Conservation (phyloP, 1,139 yeast genomes). For the Nakaseomyces kungkrabaensis region DNA sequence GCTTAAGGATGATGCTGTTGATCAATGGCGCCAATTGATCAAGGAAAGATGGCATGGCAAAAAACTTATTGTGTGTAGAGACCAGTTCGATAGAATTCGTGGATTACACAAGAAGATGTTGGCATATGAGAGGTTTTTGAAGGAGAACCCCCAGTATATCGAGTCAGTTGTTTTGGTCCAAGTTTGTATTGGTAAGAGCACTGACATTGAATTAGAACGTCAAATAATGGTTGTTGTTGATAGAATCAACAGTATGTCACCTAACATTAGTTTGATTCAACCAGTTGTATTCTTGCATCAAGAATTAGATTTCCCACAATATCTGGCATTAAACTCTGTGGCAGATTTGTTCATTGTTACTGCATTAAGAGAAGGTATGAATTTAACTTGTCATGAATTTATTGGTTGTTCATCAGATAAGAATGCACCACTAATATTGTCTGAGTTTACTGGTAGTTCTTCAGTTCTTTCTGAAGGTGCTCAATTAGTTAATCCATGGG, state of each 20-base stretch:
- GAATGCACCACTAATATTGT: slow-evolving; percentile 70
- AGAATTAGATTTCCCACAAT: slow-evolving; percentile 80
- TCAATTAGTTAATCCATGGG: slow-evolving; percentile 82
- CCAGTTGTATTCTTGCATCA: slow-evolving; percentile 81
- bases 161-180: slow-evolving; percentile 66
- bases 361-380: slow-evolving; percentile 90
- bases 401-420: slow-evolving; percentile 59
- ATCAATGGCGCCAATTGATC: slow-evolving; percentile 57
- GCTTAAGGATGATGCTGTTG: slow-evolving; percentile 43
- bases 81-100: slow-evolving; percentile 72
- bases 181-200: slow-evolving; percentile 53
- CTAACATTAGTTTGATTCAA: slow-evolving; percentile 63
- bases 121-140: slow-evolving; percentile 72
- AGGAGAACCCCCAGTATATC: slow-evolving; percentile 55
- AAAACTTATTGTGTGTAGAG: slow-evolving; percentile 69
- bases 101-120: slow-evolving; percentile 78
- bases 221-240: slow-evolving; percentile 70
- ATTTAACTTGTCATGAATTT: slow-evolving; percentile 87
- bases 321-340: slow-evolving; percentile 70
- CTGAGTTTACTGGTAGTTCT: slow-evolving; percentile 92
- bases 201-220: slow-evolving; percentile 45
- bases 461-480: slow-evolving; percentile 65
- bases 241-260: slow-evolving; percentile 65
- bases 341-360: slow-evolving; percentile 82
- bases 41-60: slow-evolving; percentile 62